Percentiles rank a stretch among this genome's conserved stretches.
phyloP scores from a whole-genome alignment of 179 eudicot species.

The Spergularia azorica region DNA sequence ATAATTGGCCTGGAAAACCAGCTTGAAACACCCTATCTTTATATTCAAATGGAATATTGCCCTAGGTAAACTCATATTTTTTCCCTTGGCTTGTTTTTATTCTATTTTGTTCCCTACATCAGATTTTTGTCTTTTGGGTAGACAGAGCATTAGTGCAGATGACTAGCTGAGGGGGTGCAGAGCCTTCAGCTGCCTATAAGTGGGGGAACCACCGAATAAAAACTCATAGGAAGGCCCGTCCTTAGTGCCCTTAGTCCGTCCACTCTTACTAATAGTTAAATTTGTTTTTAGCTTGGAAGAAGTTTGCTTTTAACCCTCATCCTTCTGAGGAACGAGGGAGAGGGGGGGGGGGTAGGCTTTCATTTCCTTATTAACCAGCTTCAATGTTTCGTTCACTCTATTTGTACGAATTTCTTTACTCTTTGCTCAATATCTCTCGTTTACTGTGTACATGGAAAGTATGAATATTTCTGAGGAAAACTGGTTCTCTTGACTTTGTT shows the following conservation, averaged over 20 bases:
- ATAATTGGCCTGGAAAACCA: conserved; percentile 44
- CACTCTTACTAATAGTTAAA: no score
- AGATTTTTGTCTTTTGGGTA: not conserved
- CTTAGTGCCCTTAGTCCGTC: no score
- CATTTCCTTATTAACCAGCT: not conserved
- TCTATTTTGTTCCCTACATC: not conserved
- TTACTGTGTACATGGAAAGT: not conserved
- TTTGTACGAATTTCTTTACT: not conserved
- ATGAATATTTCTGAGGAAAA: not conserved
- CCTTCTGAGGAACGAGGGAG: not conserved
- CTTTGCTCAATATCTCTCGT: not conserved
- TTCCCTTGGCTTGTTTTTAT: not conserved
- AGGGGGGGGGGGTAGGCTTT: not conserved
- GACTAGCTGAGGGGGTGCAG: no score
- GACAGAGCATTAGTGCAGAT: no score
- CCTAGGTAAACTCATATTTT: conserved; percentile 62
- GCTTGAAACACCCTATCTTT: conserved; percentile 78
- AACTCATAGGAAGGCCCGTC: no score
- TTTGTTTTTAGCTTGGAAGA: not conserved
- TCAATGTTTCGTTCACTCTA: not conserved
- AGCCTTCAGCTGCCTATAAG: no score
- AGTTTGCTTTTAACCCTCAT: not conserved
- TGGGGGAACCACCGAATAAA: no score
- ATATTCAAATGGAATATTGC: conserved; percentile 98
- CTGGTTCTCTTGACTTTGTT: no score